Evolutionary conservation across 1,139 yeast genomes (phyloP).

Genomic region (Protomyces macrosporus): DNA sequence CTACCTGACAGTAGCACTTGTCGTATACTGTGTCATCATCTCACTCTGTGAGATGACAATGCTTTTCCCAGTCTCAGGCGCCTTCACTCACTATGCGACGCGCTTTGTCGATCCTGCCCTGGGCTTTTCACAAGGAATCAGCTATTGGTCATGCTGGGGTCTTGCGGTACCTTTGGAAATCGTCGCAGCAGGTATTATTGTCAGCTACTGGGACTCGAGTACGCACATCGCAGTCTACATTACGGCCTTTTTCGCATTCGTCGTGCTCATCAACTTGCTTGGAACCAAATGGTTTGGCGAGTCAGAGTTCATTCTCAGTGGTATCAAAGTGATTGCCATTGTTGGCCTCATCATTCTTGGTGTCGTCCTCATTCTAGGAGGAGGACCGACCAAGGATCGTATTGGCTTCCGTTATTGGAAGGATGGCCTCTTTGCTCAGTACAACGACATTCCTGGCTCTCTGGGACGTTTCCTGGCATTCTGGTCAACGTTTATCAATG

Average conservation of each 20-base stretch:
- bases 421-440: slow-evolving; percentile 72
- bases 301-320: slow-evolving; percentile 60
- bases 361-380: slow-evolving; percentile 62
- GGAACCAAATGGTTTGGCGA: slow-evolving; percentile 52
- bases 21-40: slow-evolving; percentile 63
- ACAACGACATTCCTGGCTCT: slow-evolving; percentile 33
- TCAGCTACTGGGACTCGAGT: slow-evolving; percentile 37
- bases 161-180: slow-evolving; percentile 42
- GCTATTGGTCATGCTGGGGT: slow-evolving; percentile 42
- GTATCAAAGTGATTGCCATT: slow-evolving; percentile 48
- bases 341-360: slow-evolving; percentile 57
- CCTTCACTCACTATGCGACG: slow-evolving; percentile 29
- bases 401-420: slow-evolving; percentile 63
- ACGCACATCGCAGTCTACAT: slow-evolving; percentile 40
- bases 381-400: slow-evolving; percentile 45
- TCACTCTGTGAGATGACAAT: slow-evolving; percentile 87
- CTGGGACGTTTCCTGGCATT: slow-evolving; percentile 58
- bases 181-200: slow-evolving; percentile 41
- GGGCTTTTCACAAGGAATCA: slow-evolving; percentile 46
- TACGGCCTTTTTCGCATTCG: slow-evolving; percentile 38
- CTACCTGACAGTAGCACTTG: slow-evolving; percentile 54
- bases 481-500: slow-evolving; percentile 65
- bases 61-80: slow-evolving; percentile 44
- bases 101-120: slow-evolving; percentile 40
- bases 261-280: slow-evolving; percentile 39